Percentiles rank a stretch among this genome's conserved stretches.
Evolutionary conservation across 139 green algal species (phyloP).

Genomic region (Prasinococcaceae sp.): DNA sequence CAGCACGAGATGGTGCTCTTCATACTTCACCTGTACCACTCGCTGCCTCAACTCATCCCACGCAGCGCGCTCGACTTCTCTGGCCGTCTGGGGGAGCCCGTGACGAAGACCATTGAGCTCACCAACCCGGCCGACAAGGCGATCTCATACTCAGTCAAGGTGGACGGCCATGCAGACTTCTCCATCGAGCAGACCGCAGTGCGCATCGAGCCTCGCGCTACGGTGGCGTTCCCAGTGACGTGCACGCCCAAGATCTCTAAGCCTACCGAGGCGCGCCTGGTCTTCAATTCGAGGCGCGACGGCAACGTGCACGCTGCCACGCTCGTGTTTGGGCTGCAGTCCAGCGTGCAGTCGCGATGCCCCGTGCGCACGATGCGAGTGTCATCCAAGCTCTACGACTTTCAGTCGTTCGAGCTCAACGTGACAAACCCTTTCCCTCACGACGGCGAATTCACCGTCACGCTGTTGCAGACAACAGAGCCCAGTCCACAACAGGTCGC

Average conservation of each 20-base stretch:
- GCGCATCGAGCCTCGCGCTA: conserved; percentile 38
- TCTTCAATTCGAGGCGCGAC: conserved; percentile 13
- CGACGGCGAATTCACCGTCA: conserved; percentile 44
- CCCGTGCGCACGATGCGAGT: conserved; percentile 36
- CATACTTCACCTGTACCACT: conserved; percentile 22
- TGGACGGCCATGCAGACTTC: conserved; percentile 55
- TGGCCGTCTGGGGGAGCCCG: conserved; percentile 37
- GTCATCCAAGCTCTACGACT: conserved; percentile 40
- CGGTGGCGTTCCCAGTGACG: conserved; percentile 18
- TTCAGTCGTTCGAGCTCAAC: conserved; percentile 42
- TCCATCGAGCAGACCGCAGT: conserved; percentile 27
- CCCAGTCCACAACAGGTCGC: too few species aligned
- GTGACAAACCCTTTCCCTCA: conserved; percentile 52
- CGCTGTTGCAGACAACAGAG: conserved; percentile 18
- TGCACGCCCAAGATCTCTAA: conserved; percentile 29
- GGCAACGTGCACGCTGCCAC: conserved; percentile 37
- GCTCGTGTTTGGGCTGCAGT: conserved; percentile 49
- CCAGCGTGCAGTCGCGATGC: conserved; percentile 23
- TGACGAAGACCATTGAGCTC: conserved; percentile 50
- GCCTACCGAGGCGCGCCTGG: conserved; percentile 9
- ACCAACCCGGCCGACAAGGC: conserved; percentile 43
- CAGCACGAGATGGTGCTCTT: conserved; percentile 15
- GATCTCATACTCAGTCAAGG: conserved; percentile 43
- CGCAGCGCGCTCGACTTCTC: conserved; percentile 38
- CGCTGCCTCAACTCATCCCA: conserved; percentile 53